Percentiles rank a stretch among this genome's conserved stretches.
Evolutionary conservation across 2,329 filamentous ascomycete genomes (phyloP).

Genomic region (Graphiopsis chlorocephala): DNA sequence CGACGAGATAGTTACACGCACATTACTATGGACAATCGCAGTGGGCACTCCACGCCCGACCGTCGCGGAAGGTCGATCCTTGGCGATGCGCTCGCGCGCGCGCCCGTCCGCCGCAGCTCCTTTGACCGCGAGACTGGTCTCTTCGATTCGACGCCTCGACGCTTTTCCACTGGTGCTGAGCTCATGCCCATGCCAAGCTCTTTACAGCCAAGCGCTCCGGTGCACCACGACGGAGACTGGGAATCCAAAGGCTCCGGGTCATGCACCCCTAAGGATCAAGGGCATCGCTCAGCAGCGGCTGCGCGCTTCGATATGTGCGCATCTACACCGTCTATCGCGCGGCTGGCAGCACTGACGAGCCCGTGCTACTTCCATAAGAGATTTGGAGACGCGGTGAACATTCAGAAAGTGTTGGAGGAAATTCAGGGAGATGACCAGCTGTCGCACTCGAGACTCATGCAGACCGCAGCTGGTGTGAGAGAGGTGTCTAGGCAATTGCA

Average conservation of each 20-base stretch:
- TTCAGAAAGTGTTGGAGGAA: constrained; percentile 91
- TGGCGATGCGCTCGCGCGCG: constrained; percentile 28
- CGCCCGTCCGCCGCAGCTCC: constrained; percentile 30
- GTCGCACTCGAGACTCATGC: constrained; percentile 89
- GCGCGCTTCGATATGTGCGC: constrained; percentile 29
- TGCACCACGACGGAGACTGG: constrained; percentile 26
- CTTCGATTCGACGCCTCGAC: constrained; percentile 32
- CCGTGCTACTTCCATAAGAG: constrained; percentile 98
- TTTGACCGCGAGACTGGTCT: constrained; percentile 32
- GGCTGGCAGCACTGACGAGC: constrained; percentile 71
- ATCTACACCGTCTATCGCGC: constrained; percentile 31
- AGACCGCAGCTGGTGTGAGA: constrained; percentile 90
- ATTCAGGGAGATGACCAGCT: constrained; percentile 84
- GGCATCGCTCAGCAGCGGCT: constrained; percentile 28
- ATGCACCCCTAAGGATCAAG: constrained; percentile 26
- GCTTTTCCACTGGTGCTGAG: constrained; percentile 34
- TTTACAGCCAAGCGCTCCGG: constrained; percentile 20
- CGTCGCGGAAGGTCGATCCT: constrained; percentile 18
- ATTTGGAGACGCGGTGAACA: constrained; percentile 93
- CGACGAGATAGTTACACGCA: background rate
- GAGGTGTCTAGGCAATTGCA: constrained; percentile 96
- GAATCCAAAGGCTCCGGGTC: constrained; percentile 12
- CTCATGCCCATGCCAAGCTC: constrained; percentile 31
- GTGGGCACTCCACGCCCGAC: constrained; percentile 11
- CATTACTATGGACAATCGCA: constrained; percentile 11